Conservation (phyloP, 257 asterid species). For the Petunia secreta region DNA sequence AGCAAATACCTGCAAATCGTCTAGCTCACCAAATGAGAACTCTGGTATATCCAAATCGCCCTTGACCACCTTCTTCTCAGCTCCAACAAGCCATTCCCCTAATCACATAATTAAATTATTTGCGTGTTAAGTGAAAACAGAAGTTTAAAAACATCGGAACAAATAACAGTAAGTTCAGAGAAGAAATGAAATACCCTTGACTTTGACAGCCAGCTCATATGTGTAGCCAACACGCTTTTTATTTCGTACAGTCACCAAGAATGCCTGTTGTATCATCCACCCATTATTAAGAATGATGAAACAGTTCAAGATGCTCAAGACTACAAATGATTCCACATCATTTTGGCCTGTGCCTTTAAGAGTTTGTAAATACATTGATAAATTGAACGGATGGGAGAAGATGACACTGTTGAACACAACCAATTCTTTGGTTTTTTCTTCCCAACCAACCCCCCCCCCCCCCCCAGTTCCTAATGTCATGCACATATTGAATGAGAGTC, state of each 20-base stretch:
- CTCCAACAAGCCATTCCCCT: conserved; percentile 91
- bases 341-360: not conserved
- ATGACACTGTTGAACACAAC: conserved; percentile 10
- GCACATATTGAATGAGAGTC: not conserved
- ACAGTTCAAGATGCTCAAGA: not conserved
- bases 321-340: not conserved
- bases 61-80: conserved; percentile 67
- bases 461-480: conserved; percentile 3
- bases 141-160: not conserved
- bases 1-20: conserved; percentile 77
- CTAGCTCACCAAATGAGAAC: conserved; percentile 92
- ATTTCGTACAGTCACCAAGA: conserved; percentile 83
- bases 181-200: conserved; percentile 57
- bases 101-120: not conserved
- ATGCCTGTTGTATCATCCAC: conserved; percentile 58
- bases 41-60: conserved; percentile 76
- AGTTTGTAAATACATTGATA: not conserved
- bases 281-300: not conserved
- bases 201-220: conserved; percentile 72
- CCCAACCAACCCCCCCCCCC: conserved; percentile 4
- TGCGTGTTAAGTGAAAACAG: conserved; percentile 1
- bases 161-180: not conserved
- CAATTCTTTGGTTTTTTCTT: not conserved
- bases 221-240: conserved; percentile 96
- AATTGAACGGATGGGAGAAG: not conserved